These are phyloP conservation scores for Bipolaris zeicola DNA, from an alignment of 2,329 filamentous ascomycete genomes.

Conservation along the genomic window DNA sequence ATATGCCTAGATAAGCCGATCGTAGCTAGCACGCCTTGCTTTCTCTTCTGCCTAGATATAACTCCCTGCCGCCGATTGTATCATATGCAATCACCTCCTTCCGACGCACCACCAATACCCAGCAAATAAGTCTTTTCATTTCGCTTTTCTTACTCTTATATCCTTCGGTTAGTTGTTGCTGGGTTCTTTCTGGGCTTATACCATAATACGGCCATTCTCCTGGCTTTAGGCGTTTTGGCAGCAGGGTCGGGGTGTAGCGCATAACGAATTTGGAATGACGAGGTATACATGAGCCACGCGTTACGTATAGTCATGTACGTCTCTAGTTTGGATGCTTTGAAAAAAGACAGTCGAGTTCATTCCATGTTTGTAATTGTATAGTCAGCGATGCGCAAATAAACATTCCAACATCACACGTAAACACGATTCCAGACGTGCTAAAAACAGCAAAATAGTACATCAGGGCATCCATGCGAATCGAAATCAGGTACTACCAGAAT, in stretches of 20 bases:
- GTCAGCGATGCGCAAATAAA: background rate
- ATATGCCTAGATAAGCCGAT: slow-evolving; percentile 8
- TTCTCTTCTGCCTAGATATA: background rate
- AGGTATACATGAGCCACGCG: background rate
- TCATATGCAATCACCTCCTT: background rate
- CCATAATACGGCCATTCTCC: slow-evolving; percentile 11
- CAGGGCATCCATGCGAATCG: no score
- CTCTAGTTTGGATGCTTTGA: background rate
- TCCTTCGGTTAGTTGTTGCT: background rate
- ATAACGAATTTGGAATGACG: background rate
- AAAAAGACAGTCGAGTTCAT: background rate
- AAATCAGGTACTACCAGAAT: no score
- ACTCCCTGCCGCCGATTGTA: background rate
- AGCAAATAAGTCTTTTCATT: background rate
- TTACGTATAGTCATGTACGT: background rate
- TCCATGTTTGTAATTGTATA: background rate
- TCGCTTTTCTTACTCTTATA: background rate
- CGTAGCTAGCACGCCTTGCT: background rate
- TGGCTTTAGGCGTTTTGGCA: slow-evolving; percentile 12
- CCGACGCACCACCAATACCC: slow-evolving; percentile 9
- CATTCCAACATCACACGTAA: background rate
- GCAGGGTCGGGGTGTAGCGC: background rate
- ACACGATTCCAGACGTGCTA: background rate
- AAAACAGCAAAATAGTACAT: background rate
- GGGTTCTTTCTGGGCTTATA: slow-evolving; percentile 9